Base-by-base conservation (phyloP, 176 grass and related monocot genomes). In the Bothriochloa decipiens region DNA sequence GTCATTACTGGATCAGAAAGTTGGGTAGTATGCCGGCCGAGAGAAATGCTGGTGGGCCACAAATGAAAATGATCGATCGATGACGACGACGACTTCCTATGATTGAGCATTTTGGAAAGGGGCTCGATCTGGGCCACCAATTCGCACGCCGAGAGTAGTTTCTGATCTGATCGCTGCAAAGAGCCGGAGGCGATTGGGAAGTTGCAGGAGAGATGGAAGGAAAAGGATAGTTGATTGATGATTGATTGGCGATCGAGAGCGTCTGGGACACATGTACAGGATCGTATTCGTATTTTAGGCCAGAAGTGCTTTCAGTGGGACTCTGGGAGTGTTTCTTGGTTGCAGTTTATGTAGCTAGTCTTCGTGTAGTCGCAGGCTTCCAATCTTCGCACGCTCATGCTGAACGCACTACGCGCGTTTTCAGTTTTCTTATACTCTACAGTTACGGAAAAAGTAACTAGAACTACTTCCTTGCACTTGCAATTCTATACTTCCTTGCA, bases 1-100 rank as follows among this genome's bases (percentile, higher is more conserved):
- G 66, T 90, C 83, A 85, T 55, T 72, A 53, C 64, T 37, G 36
- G 73, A 76, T 81, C 79, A 81, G 22, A 58, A 50, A 50, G 4
- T 20, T 39, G 33, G n/a, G 4, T 18, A n/a, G 29, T 3, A 23
- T 1, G 7, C 35, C 35, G 1, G 39, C 39, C 11, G 43, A 47
- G 11, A 47, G 11, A 47, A 47, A 47, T 3, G 12, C 43, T 13
- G 43, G 11, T 45, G 15, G 49, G 42, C 37, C 46, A 49, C 33
- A 32, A 23, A 66, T 55, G 50, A 55, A 40, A 20, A 52, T 72
- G 76, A 68, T 32, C 29, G 11, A 29, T 42, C 14, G 46, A 39
- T 18, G 58, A 15, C 6, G 20, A 35, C 72, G 37, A 2, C 28
- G 47, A 28, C 22, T 40, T 20, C 37, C 58, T 60, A 25, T 70